phyloP scores from a whole-genome alignment of 176 grass and related monocot species.

The Avena insularis region DNA sequence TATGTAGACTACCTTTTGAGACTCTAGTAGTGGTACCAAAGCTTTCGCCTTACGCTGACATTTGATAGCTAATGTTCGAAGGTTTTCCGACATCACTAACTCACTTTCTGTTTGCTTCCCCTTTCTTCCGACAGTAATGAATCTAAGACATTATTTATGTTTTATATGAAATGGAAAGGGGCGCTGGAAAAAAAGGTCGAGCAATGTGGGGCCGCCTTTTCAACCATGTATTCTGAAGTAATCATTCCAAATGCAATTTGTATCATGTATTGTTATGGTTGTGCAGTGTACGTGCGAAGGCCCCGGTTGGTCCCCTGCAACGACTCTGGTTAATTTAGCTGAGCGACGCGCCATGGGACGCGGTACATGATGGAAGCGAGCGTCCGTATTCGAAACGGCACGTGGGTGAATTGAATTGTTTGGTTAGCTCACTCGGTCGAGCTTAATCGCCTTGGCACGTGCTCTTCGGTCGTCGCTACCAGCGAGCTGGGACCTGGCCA shows the following conservation, averaged over 20 bases:
- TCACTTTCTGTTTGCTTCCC: no score
- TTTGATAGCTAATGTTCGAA: no score
- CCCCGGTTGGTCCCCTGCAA: background rate
- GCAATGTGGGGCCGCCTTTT: no score
- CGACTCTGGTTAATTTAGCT: background rate
- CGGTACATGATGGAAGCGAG: background rate
- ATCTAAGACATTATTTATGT: no score
- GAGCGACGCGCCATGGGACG: background rate
- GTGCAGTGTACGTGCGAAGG: background rate
- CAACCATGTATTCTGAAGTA: background rate
- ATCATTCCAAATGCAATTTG: background rate
- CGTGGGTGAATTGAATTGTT: constrained; percentile 8
- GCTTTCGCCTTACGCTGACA: no score
- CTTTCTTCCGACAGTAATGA: no score
- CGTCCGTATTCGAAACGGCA: background rate
- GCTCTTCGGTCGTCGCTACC: background rate
- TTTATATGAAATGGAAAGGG: no score
- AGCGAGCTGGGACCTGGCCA: background rate
- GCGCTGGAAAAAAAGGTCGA: no score
- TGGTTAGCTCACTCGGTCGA: background rate
- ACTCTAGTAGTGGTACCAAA: no score
- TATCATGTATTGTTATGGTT: background rate
- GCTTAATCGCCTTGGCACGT: background rate
- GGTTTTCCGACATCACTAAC: no score
- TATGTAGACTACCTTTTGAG: no score